phyloP scores from a whole-genome alignment of 805 yeast species.

The Myxozyma neglecta region DNA sequence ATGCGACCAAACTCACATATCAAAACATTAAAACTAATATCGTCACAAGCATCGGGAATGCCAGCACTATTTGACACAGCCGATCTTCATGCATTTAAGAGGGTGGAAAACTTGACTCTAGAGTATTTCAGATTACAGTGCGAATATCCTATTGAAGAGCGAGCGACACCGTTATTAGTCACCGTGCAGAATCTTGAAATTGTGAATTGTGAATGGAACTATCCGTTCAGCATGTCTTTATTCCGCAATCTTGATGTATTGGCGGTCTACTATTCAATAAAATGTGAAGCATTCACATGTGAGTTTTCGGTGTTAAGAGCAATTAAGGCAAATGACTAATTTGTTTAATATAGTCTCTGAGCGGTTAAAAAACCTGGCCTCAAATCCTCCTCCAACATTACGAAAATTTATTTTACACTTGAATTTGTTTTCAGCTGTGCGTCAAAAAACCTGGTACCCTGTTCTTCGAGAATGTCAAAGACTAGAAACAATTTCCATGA shows the following conservation, averaged over 20 bases:
- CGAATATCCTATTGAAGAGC: constrained; percentile 25
- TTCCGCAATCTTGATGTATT: constrained; percentile 12
- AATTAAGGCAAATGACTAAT: neutral
- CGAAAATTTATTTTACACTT: constrained; percentile 13
- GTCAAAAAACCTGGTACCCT: constrained; percentile 30
- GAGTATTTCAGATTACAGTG: constrained; percentile 24
- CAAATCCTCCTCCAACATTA: constrained; percentile 21
- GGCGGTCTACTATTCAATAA: constrained; percentile 16
- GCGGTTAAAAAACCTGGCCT: constrained; percentile 23
- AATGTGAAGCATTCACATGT: constrained; percentile 29
- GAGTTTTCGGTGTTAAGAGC: neutral
- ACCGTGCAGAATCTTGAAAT: constrained; percentile 17
- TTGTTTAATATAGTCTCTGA: constrained; percentile 15
- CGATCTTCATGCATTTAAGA: constrained; percentile 23
- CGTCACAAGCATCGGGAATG: constrained; percentile 10
- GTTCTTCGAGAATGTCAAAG: constrained; percentile 9
- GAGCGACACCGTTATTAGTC: constrained; percentile 11
- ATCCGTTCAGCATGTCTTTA: constrained; percentile 27
- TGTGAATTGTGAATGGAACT: constrained; percentile 29
- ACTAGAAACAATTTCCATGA: constrained; percentile 19
- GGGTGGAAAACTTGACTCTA: constrained; percentile 11
- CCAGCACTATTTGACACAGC: constrained; percentile 23
- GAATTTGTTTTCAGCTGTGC: constrained; percentile 17
- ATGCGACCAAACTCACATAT: constrained; percentile 14
- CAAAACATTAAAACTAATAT: constrained; percentile 6